Base-by-base conservation (phyloP, 768 basidiomycete genomes). In the Mrakia frigida region DNA sequence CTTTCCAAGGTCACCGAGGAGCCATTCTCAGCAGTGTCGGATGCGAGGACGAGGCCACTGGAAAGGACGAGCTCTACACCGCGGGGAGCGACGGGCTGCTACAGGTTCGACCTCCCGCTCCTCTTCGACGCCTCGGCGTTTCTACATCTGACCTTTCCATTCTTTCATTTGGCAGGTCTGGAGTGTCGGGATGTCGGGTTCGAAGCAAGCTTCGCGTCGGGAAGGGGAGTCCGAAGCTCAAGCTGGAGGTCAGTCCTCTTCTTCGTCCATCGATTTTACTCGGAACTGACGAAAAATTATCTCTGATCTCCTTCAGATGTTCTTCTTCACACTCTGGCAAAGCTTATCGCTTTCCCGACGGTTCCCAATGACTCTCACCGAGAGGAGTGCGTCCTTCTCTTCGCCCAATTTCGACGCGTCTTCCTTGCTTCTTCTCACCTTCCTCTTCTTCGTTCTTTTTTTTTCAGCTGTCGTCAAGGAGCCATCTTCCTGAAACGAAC, bases 401-500 rank as follows among this genome's bases (percentile, higher is more conserved):
- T 28, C 13, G 65, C 35, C 31, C 70, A 9, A 23, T 31, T 23
- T 25, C 37, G 28, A 6, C 59, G n/a, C 31, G 33, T 53, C 6
- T 23, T 53, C 31, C 18, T 53, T 28, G 13, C 39, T 59, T 60
- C 4, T 9, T 16, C 25, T 28, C 0, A 23, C 23, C 7, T 53
- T 10, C 46, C 6, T 37, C 43, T 81, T n/a, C 37, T 9, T n/a
- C n/a, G n/a, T n/a, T n/a, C n/a, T n/a, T n/a, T 4, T 46, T 56
- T 13, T 46, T 23, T 39, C 56, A 82, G 82, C 67, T 99, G 97
- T 82, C 88, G 94, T 72, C 96, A 98, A 81, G 92, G 93, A 1
- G 94, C 94, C 7, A 90, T 95, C 61, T 94, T 94, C 90, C 84
- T 98, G 74, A 91, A 91, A 81, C 94, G 93, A 79, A 92, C 92